A percentile compares a stretch with the other conserved stretches of the same genome.
Conservation (phyloP, 176 grass and related monocot species). For the Eremochloa ophiuroides region DNA sequence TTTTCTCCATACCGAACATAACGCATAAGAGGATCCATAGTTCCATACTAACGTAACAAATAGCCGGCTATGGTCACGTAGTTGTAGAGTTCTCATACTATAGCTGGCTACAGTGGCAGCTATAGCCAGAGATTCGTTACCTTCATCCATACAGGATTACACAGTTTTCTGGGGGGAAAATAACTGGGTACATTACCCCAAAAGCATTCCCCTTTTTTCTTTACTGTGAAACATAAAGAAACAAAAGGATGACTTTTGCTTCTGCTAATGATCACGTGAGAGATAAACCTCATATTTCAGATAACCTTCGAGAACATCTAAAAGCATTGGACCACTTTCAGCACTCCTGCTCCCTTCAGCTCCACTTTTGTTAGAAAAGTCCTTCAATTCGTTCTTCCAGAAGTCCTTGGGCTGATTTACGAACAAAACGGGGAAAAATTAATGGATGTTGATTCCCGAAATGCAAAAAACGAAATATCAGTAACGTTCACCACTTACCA, state of each 20-base stretch:
- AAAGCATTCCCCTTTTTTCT: not conserved
- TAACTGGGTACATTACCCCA: not conserved
- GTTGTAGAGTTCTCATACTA: too few relatives aligned
- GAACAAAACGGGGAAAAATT: slow-evolving; percentile 9
- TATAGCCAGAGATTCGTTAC: too few relatives aligned
- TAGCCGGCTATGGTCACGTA: too few relatives aligned
- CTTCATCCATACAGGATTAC: too few relatives aligned
- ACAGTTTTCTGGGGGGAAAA: not conserved
- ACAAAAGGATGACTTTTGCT: not conserved
- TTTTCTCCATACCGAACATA: too few relatives aligned
- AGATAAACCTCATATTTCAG: slow-evolving; percentile 96
- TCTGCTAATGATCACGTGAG: slow-evolving; percentile 10
- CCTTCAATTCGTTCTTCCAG: slow-evolving; percentile 87
- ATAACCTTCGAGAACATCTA: slow-evolving; percentile 98
- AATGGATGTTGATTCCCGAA: slow-evolving; percentile 1
- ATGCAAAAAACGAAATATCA: slow-evolving; percentile 1
- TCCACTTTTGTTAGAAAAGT: slow-evolving; percentile 73
- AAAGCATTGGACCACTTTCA: slow-evolving; percentile 84
- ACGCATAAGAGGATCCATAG: too few relatives aligned
- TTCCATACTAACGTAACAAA: too few relatives aligned
- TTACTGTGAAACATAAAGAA: not conserved
- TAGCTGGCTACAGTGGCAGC: too few relatives aligned
- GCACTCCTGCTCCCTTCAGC: slow-evolving; percentile 63
- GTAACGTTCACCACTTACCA: slow-evolving; percentile 84
- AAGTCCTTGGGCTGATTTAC: slow-evolving; percentile 83